Evolutionary conservation across 257 asterid species (phyloP).

Genomic region (Orobanche coerulescens): DNA sequence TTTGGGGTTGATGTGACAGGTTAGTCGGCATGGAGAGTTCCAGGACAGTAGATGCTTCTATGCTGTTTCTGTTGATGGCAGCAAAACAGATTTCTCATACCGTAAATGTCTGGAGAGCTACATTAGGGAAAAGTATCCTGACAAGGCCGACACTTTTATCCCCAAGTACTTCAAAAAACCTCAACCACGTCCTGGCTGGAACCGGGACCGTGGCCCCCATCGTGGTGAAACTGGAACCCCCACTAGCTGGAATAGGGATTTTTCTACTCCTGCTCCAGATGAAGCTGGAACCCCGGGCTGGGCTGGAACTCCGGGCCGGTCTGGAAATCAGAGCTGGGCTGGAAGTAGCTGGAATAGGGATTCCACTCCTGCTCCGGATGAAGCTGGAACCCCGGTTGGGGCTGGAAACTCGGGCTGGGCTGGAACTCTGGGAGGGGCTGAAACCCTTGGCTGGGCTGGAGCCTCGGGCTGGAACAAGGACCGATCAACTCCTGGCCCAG

Average conservation of each 20-base stretch:
- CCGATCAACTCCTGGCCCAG: too few relatives aligned
- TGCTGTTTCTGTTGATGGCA: slow-evolving; percentile 58
- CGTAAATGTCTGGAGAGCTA: slow-evolving; percentile 67
- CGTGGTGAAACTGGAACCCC: slow-evolving; percentile 32
- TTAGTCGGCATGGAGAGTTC: slow-evolving; percentile 51
- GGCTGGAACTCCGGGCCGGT: background rate
- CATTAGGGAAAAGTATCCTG: slow-evolving; percentile 55
- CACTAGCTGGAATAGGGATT: slow-evolving; percentile 21
- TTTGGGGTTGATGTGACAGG: slow-evolving; percentile 38
- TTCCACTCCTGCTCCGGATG: background rate
- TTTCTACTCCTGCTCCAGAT: slow-evolving; percentile 8
- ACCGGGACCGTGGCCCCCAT: slow-evolving; percentile 30
- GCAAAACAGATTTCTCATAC: slow-evolving; percentile 71
- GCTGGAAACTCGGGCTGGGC: background rate
- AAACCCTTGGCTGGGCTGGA: background rate
- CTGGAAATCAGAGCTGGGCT: background rate
- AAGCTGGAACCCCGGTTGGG: slow-evolving; percentile 19
- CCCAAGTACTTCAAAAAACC: slow-evolving; percentile 56
- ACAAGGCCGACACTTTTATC: slow-evolving; percentile 54
- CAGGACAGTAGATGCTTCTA: slow-evolving; percentile 82
- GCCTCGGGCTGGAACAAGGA: slow-evolving; percentile 1
- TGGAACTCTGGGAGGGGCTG: background rate
- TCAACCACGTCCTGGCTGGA: slow-evolving; percentile 58
- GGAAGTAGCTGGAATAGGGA: background rate
- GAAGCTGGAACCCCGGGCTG: background rate